Conservation (phyloP, 1,139 yeast species). For the Sugiyamaella castrensis region DNA sequence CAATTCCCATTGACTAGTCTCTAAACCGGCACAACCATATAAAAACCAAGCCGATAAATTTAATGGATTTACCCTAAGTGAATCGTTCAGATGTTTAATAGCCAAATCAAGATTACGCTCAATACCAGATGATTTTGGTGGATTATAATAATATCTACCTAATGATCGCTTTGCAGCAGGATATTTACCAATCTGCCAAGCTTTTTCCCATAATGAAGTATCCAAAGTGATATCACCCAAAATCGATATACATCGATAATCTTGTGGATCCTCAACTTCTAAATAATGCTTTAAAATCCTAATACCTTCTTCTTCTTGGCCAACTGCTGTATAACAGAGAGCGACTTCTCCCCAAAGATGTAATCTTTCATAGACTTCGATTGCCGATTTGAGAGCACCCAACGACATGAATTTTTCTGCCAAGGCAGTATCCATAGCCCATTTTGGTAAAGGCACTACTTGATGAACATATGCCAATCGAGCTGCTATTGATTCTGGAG, state of each 20-base stretch:
- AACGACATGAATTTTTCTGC: constrained; percentile 88
- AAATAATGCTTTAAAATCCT: constrained; percentile 56
- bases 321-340: constrained; percentile 83
- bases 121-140: constrained; percentile 56
- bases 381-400: constrained; percentile 83
- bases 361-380: constrained; percentile 82
- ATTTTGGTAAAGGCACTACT: constrained; percentile 75
- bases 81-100: constrained; percentile 67
- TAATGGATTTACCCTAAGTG: constrained; percentile 72
- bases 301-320: constrained; percentile 67
- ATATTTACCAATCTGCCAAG: constrained; percentile 85
- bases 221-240: constrained; percentile 83
- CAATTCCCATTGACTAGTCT: constrained; percentile 62
- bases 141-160: constrained; percentile 66
- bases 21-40: constrained; percentile 89
- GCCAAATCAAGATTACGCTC: constrained; percentile 54
- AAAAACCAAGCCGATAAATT: constrained; percentile 84
- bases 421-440: constrained; percentile 77
- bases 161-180: constrained; percentile 84
- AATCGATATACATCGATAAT: constrained; percentile 81
- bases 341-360: constrained; percentile 82
- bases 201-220: constrained; percentile 72
- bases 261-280: constrained; percentile 52
- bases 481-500: constrained; percentile 37
- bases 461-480: constrained; percentile 72